A percentile compares a stretch with the other conserved stretches of the same genome.
Evolutionary conservation across 805 yeast species (phyloP).

Genomic region (Schizosaccharomyces cryophilus): DNA sequence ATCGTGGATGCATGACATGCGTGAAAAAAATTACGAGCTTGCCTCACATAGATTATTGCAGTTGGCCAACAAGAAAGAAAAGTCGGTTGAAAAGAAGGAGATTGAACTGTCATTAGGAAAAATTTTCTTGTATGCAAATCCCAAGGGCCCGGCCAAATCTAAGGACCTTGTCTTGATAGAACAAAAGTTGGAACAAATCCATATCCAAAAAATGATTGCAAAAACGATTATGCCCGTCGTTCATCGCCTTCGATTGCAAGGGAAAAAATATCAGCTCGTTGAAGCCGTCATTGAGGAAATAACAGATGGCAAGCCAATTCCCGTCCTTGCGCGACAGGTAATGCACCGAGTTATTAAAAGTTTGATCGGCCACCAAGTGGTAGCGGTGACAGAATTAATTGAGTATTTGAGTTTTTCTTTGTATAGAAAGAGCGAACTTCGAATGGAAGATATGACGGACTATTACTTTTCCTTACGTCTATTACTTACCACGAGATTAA

Average conservation of each 20-base stretch:
- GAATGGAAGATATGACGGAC: neutral
- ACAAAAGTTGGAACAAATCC: neutral
- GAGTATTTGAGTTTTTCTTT: neutral
- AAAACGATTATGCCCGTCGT: neutral
- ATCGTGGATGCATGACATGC: conserved; percentile 49
- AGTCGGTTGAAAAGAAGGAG: conserved; percentile 23
- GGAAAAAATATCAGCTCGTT: neutral
- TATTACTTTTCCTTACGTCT: neutral
- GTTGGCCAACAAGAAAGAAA: conserved; percentile 21
- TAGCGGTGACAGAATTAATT: neutral
- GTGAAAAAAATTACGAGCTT: conserved; percentile 23
- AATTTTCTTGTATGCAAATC: conserved; percentile 12
- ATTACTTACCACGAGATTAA: neutral
- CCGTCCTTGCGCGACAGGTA: neutral
- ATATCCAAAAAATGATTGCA: neutral
- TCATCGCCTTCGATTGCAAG: neutral
- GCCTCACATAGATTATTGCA: conserved; percentile 27
- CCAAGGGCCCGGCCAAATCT: neutral
- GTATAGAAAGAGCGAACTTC: neutral
- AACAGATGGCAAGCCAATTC: neutral
- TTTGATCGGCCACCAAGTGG: neutral
- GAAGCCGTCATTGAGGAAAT: neutral
- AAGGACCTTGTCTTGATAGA: neutral
- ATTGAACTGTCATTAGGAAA: conserved; percentile 50
- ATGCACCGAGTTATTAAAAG: neutral